Conservation (phyloP, 164 flowering plant genomes). For the Malania oleifera region DNA sequence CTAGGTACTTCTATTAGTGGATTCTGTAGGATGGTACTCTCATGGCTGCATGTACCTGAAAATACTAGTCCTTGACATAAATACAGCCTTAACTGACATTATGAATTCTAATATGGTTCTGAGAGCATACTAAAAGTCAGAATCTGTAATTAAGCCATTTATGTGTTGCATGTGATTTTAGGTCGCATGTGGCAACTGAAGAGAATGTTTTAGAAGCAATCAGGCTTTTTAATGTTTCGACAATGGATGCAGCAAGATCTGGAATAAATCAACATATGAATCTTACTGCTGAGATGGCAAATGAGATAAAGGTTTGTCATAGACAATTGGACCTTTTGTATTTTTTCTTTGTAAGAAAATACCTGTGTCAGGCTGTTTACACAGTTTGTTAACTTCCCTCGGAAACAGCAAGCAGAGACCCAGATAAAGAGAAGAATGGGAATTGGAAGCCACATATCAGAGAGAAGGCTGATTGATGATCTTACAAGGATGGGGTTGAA, state of each 20-base stretch:
- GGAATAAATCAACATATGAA: constrained; percentile 79
- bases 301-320: constrained; percentile 75
- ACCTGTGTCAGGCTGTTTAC: background rate
- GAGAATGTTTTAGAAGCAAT: constrained; percentile 81
- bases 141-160: too few relatives aligned
- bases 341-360: background rate
- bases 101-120: too few relatives aligned
- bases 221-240: constrained; percentile 74
- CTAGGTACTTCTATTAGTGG: too few relatives aligned
- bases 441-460: constrained; percentile 90
- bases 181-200: constrained; percentile 81
- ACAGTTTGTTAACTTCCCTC: background rate
- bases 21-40: too few relatives aligned
- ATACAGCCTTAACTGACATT: too few relatives aligned
- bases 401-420: constrained; percentile 86
- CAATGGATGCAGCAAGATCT: constrained; percentile 96
- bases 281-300: constrained; percentile 73
- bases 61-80: too few relatives aligned
- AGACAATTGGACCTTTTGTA: background rate
- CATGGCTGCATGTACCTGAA: too few relatives aligned
- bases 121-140: too few relatives aligned
- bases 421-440: constrained; percentile 95
- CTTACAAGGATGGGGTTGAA: constrained; percentile 88
- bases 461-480: constrained; percentile 84
- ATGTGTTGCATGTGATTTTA: constrained; percentile 17